Evolutionary conservation across 2,329 filamentous ascomycete genomes (phyloP), one percentile per base, ranked within the genome.

Genomic region (Magnaporthales sp.): DNA sequence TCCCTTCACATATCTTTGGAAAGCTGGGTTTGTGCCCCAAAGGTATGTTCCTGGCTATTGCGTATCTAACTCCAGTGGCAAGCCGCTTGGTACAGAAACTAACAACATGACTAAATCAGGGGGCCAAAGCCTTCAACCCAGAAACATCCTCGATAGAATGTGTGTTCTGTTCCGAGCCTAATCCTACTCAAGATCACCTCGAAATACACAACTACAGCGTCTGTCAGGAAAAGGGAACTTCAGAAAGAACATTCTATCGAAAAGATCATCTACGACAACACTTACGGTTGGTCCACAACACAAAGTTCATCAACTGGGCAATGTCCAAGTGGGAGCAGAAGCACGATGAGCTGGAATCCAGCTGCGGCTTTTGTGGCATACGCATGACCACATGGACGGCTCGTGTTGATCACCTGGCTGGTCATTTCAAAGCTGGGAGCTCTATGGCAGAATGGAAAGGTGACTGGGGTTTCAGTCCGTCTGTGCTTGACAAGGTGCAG

Each of bases 391-490:
- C 82, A 61, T 89, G 87, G 87, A 81, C 80, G 10, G 79, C 82
- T 66, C 80, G 87, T 72, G 80, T 84, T 19, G 86, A 89, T 71
- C 87, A 89, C 72, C 76, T 89, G 54, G 86, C 87, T n/a, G 85
- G 88, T 69, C 87, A 89, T 75, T 89, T 89, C 79, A 89, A 88
- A 76, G 84, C 81, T 29, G 86, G 87, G 77, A 84, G 83, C 69
- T 86, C 84, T 72, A 89, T 89, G 86, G 84, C 83, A 69, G 85
- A 89, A 75, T 89, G 87, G 87, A 87, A 88, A 80, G 87, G 87
- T 78, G 86, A 87, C 75, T 89, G 86, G 86, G 87, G 87, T 80
- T 89, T 89, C 69, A 86, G 89, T 66, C 77, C 79, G 30, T 82
- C 84, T 46, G 82, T 89, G 58, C 78, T 87, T 70, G 80, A 86